Conservation (phyloP, 345 rosid genomes). For the Eutrema japonicum region DNA sequence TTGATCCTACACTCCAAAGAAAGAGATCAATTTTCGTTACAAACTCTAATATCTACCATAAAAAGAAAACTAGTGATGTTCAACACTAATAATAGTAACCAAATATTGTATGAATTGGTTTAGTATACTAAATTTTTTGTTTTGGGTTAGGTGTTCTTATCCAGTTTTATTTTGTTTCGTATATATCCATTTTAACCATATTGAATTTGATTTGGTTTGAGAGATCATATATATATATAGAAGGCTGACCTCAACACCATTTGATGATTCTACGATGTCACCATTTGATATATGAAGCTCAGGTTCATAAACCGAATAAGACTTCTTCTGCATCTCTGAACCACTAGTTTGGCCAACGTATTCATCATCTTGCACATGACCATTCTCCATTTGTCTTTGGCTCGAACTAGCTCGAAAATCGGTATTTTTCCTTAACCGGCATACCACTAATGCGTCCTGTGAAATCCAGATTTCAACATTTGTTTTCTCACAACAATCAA, state of each 20-base stretch:
- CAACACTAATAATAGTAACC: no score
- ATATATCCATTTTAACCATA: background rate
- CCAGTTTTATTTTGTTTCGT: no score
- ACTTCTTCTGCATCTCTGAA: constrained; percentile 47
- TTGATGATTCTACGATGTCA: constrained; percentile 52
- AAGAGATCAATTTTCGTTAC: background rate
- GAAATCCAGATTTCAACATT: constrained; percentile 1
- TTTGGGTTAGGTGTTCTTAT: no score
- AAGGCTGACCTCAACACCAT: constrained; percentile 51
- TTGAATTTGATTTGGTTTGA: background rate
- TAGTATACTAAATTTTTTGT: no score
- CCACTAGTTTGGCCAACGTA: constrained; percentile 37
- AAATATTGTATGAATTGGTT: no score
- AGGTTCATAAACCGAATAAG: constrained; percentile 53
- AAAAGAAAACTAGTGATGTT: no score
- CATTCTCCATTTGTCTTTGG: constrained; percentile 40
- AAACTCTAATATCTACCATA: background rate
- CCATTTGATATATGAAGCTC: constrained; percentile 50
- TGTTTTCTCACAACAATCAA: background rate
- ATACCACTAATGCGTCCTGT: constrained; percentile 79
- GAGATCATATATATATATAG: no score
- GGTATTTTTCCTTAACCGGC: constrained; percentile 72
- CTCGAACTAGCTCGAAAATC: constrained; percentile 56
- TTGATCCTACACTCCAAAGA: constrained; percentile 29
- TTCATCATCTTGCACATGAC: constrained; percentile 39